Percentiles rank a stretch among this genome's conserved stretches.
phyloP scores from a whole-genome alignment of 1,139 yeast species.

The Diutina neorugosa region DNA sequence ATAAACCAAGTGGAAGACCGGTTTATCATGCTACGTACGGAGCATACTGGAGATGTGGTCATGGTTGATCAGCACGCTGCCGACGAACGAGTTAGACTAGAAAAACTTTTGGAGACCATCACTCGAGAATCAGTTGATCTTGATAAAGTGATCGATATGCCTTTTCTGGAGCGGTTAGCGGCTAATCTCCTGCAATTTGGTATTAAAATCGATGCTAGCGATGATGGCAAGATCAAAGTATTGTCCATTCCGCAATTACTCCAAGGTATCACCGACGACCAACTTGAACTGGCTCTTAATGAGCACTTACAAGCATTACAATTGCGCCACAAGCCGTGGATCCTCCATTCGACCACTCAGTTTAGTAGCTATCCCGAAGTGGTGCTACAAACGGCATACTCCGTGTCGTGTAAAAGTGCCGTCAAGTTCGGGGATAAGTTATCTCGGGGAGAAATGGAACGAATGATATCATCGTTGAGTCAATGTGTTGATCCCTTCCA shows the following conservation, averaged over 20 bases:
- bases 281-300: not conserved
- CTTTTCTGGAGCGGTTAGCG: conserved; percentile 7
- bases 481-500: conserved; percentile 53
- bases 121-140: conserved; percentile 10
- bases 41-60: conserved; percentile 13
- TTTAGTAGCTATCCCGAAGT: conserved; percentile 26
- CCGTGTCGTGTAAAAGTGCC: conserved; percentile 63
- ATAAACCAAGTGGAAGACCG: conserved; percentile 45
- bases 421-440: conserved; percentile 62
- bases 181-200: not conserved
- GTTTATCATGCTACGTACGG: conserved; percentile 36
- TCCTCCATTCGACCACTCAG: not conserved
- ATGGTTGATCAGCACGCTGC: conserved; percentile 70
- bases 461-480: conserved; percentile 28
- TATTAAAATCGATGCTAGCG: conserved; percentile 11
- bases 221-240: conserved; percentile 20
- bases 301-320: not conserved
- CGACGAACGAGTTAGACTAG: conserved; percentile 57
- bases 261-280: conserved; percentile 20
- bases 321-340: not conserved
- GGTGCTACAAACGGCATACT: conserved; percentile 37
- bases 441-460: conserved; percentile 27
- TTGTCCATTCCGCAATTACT: conserved; percentile 18
- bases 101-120: conserved; percentile 25
- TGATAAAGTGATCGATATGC: conserved; percentile 8